phyloP scores from a whole-genome alignment of 1,284 basidiomycete species.

The Stygiomarasmius scandens region DNA sequence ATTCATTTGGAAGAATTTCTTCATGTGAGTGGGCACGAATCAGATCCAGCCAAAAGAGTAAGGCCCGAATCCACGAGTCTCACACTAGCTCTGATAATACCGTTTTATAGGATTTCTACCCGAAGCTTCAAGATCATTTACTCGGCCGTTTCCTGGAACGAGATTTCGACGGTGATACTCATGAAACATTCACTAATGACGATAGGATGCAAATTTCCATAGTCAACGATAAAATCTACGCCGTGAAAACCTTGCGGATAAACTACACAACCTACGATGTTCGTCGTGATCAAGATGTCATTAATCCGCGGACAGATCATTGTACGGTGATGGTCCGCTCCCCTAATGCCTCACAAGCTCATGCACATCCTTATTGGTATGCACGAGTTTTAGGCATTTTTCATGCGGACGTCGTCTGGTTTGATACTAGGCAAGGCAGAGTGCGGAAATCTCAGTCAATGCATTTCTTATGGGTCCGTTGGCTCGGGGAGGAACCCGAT shows the following conservation, averaged over 20 bases:
- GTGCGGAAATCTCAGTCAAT: neutral
- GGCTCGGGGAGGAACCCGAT: constrained; percentile 1
- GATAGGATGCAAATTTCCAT: constrained; percentile 25
- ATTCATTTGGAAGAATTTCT: neutral
- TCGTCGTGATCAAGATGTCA: constrained; percentile 23
- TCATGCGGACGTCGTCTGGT: constrained; percentile 26
- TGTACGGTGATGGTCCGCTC: constrained; percentile 23
- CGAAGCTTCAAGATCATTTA: constrained; percentile 32
- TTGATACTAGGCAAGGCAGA: neutral
- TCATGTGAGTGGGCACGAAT: neutral
- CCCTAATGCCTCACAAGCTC: constrained; percentile 9
- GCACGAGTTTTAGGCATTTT: constrained; percentile 18
- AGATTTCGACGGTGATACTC: constrained; percentile 29
- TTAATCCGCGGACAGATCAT: constrained; percentile 22
- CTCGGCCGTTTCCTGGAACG: constrained; percentile 23
- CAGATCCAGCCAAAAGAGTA: constrained; percentile 9
- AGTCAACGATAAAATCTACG: constrained; percentile 20
- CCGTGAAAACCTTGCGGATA: constrained; percentile 21
- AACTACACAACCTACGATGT: constrained; percentile 35
- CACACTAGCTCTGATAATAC: neutral
- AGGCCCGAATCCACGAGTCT: neutral
- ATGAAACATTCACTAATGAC: constrained; percentile 21
- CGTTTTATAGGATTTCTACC: constrained; percentile 24
- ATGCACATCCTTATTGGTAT: constrained; percentile 16
- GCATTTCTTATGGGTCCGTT: constrained; percentile 12